These are phyloP conservation scores for Pseudotulostoma volvatum DNA, from an alignment of 495 filamentous ascomycete species.

Conservation along the genomic window DNA sequence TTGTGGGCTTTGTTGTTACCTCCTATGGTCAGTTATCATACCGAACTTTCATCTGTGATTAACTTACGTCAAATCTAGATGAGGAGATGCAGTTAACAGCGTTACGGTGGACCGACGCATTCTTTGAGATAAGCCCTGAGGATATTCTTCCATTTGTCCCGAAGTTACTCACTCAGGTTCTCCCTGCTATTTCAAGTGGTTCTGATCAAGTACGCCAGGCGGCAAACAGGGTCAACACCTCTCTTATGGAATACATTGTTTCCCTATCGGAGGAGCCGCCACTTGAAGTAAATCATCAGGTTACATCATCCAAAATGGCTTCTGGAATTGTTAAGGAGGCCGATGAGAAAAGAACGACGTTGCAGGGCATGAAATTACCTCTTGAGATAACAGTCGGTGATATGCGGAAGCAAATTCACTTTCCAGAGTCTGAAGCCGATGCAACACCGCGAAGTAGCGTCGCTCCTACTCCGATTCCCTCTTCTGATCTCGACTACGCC, in stretches of 20 bases:
- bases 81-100: conserved; percentile 84
- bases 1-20: conserved; percentile 80
- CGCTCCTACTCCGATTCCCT: conserved; percentile 26
- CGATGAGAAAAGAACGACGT: conserved; percentile 37
- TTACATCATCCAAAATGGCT: conserved; percentile 7
- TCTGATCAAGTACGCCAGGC: conserved; percentile 77
- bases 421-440: conserved; percentile 25
- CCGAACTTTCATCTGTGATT: neutral
- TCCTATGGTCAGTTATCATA: conserved; percentile 41
- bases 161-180: conserved; percentile 72
- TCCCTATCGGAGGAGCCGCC: conserved; percentile 64
- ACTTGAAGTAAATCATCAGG: conserved; percentile 16
- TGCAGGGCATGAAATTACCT: conserved; percentile 27
- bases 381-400: conserved; percentile 16
- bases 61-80: conserved; percentile 29
- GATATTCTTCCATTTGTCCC: conserved; percentile 95
- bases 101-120: conserved; percentile 86
- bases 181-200: conserved; percentile 87
- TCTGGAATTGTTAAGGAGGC: conserved; percentile 27
- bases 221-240: conserved; percentile 74
- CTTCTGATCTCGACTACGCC: conserved; percentile 80
- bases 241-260: conserved; percentile 80
- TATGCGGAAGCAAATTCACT: conserved; percentile 17
- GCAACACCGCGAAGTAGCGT: conserved; percentile 30
- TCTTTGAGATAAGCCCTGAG: conserved; percentile 93